Percentiles rank a stretch among this genome's conserved stretches.
Conservation (phyloP, 345 rosid species). For the Ricinus communis region DNA sequence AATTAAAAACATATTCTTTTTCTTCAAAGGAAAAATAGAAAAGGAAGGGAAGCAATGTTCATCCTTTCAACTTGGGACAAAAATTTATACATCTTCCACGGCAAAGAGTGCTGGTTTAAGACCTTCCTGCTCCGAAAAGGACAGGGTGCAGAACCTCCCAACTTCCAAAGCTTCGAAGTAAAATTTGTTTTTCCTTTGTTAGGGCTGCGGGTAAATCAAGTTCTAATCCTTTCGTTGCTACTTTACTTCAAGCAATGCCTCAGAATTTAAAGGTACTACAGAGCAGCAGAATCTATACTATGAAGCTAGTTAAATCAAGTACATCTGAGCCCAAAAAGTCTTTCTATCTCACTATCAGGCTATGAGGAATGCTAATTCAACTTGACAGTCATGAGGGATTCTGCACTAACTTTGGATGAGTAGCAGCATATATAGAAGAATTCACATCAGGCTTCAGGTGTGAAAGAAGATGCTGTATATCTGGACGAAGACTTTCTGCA, state of each 20-base stretch:
- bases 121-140: too few relatives aligned
- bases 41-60: too few relatives aligned
- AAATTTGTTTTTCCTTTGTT: too few relatives aligned
- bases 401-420: conserved; percentile 70
- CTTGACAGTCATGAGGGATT: conserved; percentile 30
- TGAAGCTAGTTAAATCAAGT: neutral
- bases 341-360: neutral
- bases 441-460: conserved; percentile 73
- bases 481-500: conserved; percentile 73
- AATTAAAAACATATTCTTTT: too few relatives aligned
- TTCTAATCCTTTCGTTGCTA: neutral
- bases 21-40: too few relatives aligned
- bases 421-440: conserved; percentile 80
- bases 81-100: too few relatives aligned
- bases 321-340: neutral
- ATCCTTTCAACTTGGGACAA: too few relatives aligned
- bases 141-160: too few relatives aligned
- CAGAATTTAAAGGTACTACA: neutral
- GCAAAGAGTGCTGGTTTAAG: too few relatives aligned
- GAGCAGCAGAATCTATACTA: neutral
- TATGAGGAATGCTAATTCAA: neutral
- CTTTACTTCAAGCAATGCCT: neutral
- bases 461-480: conserved; percentile 80
- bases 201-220: neutral
- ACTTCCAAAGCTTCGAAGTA: too few relatives aligned